Evolutionary conservation across 2,329 filamentous ascomycete genomes (phyloP).

Genomic region (Penicillium nordicum): DNA sequence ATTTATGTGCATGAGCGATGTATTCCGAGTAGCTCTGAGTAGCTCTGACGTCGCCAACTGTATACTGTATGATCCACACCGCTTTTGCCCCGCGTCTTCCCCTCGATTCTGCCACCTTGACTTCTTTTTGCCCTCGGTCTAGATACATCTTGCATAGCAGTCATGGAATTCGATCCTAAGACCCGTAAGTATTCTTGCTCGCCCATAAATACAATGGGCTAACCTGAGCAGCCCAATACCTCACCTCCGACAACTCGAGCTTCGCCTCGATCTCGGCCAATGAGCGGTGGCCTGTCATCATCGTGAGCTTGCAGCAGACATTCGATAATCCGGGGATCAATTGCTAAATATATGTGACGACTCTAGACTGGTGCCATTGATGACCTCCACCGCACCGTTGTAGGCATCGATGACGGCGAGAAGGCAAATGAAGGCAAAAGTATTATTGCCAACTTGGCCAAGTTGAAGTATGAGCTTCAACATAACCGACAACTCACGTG

Average conservation of each 20-base stretch:
- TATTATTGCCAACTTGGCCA: slow-evolving; percentile 74
- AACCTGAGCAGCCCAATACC: slow-evolving; percentile 61
- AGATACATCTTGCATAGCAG: slow-evolving; percentile 14
- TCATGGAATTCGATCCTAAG: slow-evolving; percentile 73
- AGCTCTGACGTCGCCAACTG: slow-evolving; percentile 6
- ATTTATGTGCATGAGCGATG: slow-evolving; percentile 15
- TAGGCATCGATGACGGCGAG: slow-evolving; percentile 50
- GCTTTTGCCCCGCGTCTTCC: slow-evolving; percentile 22
- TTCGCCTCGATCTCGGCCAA: slow-evolving; percentile 83
- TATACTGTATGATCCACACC: slow-evolving; percentile 8
- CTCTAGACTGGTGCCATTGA: slow-evolving; percentile 83
- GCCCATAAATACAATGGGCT: background rate
- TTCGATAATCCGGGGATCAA: background rate
- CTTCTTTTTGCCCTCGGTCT: slow-evolving; percentile 15
- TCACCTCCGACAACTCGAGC: slow-evolving; percentile 76
- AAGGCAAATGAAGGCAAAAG: slow-evolving; percentile 77
- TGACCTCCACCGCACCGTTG: slow-evolving; percentile 70
- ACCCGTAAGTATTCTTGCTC: slow-evolving; percentile 54
- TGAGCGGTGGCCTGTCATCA: slow-evolving; percentile 88
- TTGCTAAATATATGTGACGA: slow-evolving; percentile 8
- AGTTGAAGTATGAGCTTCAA: slow-evolving; percentile 90
- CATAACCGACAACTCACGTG: slow-evolving; percentile 47
- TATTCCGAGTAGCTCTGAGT: slow-evolving; percentile 4
- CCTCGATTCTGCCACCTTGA: slow-evolving; percentile 10
- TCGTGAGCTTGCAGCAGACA: slow-evolving; percentile 55